Evolutionary conservation across 345 rosid species (phyloP).

Genomic region (Acer campestre): DNA sequence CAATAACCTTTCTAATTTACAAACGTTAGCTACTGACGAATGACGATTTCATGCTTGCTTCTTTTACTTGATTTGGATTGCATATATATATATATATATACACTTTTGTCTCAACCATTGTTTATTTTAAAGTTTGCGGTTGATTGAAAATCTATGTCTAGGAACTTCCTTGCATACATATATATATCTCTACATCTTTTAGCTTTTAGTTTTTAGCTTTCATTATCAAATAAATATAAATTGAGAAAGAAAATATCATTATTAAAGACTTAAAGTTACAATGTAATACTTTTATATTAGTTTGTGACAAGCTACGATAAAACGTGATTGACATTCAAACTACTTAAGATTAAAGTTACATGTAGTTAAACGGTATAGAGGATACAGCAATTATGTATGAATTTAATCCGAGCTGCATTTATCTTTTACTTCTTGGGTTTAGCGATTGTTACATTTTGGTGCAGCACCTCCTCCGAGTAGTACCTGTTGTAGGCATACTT

Average conservation of each 20-base stretch:
- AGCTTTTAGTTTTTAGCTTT: not conserved
- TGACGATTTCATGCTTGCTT: not conserved
- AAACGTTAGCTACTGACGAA: not conserved
- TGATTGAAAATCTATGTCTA: not conserved
- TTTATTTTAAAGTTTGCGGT: not conserved
- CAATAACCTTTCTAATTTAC: not conserved
- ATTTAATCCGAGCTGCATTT: not conserved
- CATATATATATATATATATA: not conserved
- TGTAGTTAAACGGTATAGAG: not conserved
- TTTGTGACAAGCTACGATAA: not conserved
- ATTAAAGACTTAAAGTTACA: not conserved
- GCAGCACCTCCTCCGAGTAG: conserved; percentile 91
- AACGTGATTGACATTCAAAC: not conserved
- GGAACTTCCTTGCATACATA: not conserved
- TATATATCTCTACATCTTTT: not conserved
- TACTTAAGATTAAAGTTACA: not conserved
- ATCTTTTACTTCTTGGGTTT: not conserved
- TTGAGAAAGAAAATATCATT: not conserved
- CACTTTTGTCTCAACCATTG: not conserved
- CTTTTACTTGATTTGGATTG: conserved; percentile 1
- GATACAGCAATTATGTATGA: not conserved
- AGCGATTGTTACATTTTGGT: conserved; percentile 21
- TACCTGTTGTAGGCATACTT: conserved; percentile 86
- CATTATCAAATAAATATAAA: not conserved
- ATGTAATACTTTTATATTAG: not conserved